Conservation (phyloP, 495 filamentous ascomycete species). For the Glutinoglossum americanum region DNA sequence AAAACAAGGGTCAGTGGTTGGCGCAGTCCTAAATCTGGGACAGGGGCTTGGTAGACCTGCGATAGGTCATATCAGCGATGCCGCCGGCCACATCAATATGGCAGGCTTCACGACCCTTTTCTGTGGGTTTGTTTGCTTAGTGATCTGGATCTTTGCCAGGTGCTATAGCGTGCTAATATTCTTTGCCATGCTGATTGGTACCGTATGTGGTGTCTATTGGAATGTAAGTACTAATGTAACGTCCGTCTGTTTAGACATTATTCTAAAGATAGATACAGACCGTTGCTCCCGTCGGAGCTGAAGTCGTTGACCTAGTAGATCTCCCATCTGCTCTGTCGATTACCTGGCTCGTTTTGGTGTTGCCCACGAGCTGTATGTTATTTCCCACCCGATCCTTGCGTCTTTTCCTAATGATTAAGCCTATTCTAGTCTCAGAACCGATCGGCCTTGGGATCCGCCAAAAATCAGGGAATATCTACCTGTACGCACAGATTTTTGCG, state of each 20-base stretch:
- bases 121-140: conserved; percentile 35
- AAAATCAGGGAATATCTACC: conserved; percentile 26
- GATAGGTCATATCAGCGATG: conserved; percentile 47
- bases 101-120: conserved; percentile 36
- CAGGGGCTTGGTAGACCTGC: conserved; percentile 41
- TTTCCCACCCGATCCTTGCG: background rate
- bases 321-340: conserved; percentile 53
- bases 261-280: conserved; percentile 12
- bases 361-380: conserved; percentile 39
- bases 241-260: background rate
- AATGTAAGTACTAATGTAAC: conserved; percentile 12
- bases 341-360: conserved; percentile 51
- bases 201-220: conserved; percentile 55
- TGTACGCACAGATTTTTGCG: conserved; percentile 42
- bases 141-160: conserved; percentile 49
- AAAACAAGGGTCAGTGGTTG: conserved; percentile 45
- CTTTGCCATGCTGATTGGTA: conserved; percentile 47
- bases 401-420: background rate
- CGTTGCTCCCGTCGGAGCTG: conserved; percentile 49
- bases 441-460: conserved; percentile 48
- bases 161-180: conserved; percentile 45
- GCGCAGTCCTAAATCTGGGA: conserved; percentile 49
- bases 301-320: conserved; percentile 52
- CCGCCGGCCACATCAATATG: conserved; percentile 44
- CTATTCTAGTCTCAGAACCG: conserved; percentile 34